Evolutionary conservation across 2,329 filamentous ascomycete genomes (phyloP).

Genomic region (Aspergillus quadricinctus): DNA sequence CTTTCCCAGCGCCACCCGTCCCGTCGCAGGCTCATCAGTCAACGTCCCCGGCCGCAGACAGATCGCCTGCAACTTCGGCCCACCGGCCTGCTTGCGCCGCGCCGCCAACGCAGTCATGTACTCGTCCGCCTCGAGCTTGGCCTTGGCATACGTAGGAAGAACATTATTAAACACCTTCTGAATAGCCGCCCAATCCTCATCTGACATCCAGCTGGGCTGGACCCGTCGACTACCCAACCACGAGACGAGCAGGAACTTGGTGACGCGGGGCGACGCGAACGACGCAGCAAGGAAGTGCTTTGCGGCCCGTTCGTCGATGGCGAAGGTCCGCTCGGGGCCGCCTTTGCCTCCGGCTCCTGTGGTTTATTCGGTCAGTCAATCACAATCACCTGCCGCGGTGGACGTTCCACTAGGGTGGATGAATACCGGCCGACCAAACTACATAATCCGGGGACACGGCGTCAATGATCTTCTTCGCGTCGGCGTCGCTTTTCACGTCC

Average conservation of each 20-base stretch:
- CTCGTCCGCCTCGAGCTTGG: constrained; percentile 55
- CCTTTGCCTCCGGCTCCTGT: constrained; percentile 54
- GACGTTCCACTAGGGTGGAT: neutral
- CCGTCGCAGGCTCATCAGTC: constrained; percentile 45
- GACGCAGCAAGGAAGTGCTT: constrained; percentile 51
- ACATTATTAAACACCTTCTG: constrained; percentile 47
- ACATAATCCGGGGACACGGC: constrained; percentile 42
- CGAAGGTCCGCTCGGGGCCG: constrained; percentile 46
- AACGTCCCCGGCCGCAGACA: constrained; percentile 49
- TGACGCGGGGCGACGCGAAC: constrained; percentile 41
- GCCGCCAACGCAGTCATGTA: constrained; percentile 46
- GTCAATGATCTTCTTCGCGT: constrained; percentile 59
- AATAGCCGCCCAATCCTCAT: constrained; percentile 43
- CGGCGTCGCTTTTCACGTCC: constrained; percentile 59
- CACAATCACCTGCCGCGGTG: neutral
- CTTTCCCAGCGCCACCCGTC: constrained; percentile 48
- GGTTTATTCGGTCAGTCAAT: neutral
- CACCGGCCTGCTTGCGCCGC: constrained; percentile 24
- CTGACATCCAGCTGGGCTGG: constrained; percentile 49
- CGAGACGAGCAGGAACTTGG: constrained; percentile 54
- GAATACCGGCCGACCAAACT: constrained; percentile 44
- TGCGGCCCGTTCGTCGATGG: constrained; percentile 53
- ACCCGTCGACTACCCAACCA: constrained; percentile 49
- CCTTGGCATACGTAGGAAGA: constrained; percentile 49
- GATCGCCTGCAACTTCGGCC: constrained; percentile 44